Evolutionary conservation across 2,329 filamentous ascomycete genomes (phyloP).

Genomic region (Neonectria coccinea): DNA sequence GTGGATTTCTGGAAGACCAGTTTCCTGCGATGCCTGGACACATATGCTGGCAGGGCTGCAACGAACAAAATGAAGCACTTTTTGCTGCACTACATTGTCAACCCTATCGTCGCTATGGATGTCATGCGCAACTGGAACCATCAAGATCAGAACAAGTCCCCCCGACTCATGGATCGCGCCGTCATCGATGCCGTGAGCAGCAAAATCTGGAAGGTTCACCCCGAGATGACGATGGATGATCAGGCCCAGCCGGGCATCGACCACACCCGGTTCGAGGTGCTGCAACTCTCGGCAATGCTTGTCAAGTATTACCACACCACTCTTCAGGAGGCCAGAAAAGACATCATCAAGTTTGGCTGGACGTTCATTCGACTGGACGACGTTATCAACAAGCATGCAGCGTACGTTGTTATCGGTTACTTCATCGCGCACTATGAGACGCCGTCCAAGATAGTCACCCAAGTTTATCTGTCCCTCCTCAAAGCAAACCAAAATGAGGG

Average conservation of each 20-base stretch:
- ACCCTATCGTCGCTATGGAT: constrained; percentile 96
- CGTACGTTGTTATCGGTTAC: constrained; percentile 96
- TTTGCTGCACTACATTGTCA: constrained; percentile 89
- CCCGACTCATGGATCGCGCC: constrained; percentile 83
- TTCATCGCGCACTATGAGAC: constrained; percentile 98
- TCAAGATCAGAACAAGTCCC: constrained; percentile 66
- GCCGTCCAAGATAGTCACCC: constrained; percentile 92
- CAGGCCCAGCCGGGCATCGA: constrained; percentile 87
- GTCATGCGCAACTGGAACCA: constrained; percentile 84
- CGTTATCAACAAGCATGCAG: constrained; percentile 98
- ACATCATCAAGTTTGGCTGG: constrained; percentile 99
- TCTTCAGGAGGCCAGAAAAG: constrained; percentile 91
- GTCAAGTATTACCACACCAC: constrained; percentile 94
- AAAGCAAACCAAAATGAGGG: constrained; percentile 97
- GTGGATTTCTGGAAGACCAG: constrained; percentile 87
- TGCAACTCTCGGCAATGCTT: constrained; percentile 93
- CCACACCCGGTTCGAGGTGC: constrained; percentile 93
- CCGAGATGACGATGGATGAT: constrained; percentile 86
- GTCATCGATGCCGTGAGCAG: constrained; percentile 92
- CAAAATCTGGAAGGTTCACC: constrained; percentile 92
- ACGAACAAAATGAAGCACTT: constrained; percentile 95
- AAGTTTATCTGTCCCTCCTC: constrained; percentile 92
- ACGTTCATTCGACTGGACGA: constrained; percentile 98
- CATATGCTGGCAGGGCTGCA: constrained; percentile 82
- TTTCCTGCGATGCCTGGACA: constrained; percentile 86